phyloP scores from a whole-genome alignment of 495 filamentous ascomycete genomes.

The Aspergillus baeticus region DNA sequence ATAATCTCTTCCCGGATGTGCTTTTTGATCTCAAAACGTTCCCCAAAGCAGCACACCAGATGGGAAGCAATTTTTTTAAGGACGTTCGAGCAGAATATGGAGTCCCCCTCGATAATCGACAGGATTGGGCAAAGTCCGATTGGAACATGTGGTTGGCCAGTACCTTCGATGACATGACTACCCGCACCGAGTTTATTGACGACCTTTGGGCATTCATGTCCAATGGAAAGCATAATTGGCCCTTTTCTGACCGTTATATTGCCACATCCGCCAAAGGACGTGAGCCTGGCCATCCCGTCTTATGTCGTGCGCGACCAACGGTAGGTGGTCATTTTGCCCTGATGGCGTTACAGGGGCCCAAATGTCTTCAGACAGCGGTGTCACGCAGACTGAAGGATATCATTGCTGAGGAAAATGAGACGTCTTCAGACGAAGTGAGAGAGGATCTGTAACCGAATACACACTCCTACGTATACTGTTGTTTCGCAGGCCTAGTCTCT shows the following conservation, averaged over 20 bases:
- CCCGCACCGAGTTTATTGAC: slow-evolving; percentile 36
- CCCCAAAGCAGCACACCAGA: slow-evolving; percentile 33
- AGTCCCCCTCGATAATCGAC: slow-evolving; percentile 41
- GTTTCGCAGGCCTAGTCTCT: background rate
- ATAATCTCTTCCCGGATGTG: slow-evolving; percentile 47
- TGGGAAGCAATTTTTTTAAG: slow-evolving; percentile 41
- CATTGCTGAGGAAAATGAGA: background rate
- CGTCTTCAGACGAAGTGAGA: slow-evolving; percentile 5
- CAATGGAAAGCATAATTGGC: slow-evolving; percentile 47
- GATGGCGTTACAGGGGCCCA: slow-evolving; percentile 40
- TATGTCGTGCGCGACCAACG: slow-evolving; percentile 54
- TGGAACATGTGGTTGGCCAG: slow-evolving; percentile 50
- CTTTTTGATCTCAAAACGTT: slow-evolving; percentile 44
- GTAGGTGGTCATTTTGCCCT: slow-evolving; percentile 57
- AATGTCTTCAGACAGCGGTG: slow-evolving; percentile 24
- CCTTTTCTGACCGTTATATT: slow-evolving; percentile 48
- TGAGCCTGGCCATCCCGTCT: slow-evolving; percentile 33
- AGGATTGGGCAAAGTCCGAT: slow-evolving; percentile 51
- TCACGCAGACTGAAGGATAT: slow-evolving; percentile 1
- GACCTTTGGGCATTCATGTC: slow-evolving; percentile 47
- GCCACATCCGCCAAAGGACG: slow-evolving; percentile 36
- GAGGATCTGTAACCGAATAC: slow-evolving; percentile 17
- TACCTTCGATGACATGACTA: slow-evolving; percentile 29
- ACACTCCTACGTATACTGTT: background rate
- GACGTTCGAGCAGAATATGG: slow-evolving; percentile 40